Conservation (phyloP, 2,329 filamentous ascomycete species). For the Passalora sequoiae region DNA sequence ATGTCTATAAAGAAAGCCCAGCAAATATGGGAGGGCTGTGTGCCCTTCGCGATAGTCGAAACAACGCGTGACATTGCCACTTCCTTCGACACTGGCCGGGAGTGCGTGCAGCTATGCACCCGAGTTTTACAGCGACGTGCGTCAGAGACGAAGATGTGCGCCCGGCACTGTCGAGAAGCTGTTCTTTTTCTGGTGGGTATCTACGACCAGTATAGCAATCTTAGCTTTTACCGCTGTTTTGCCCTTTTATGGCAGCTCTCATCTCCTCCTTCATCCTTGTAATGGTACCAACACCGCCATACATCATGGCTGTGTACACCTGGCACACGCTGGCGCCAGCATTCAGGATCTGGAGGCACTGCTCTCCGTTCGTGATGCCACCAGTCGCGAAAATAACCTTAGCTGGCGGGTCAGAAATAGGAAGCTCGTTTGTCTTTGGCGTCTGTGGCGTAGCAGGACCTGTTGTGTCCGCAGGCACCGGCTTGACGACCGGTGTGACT, state of each 20-base stretch:
- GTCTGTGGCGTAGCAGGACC: background rate
- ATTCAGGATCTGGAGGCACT: constrained; percentile 76
- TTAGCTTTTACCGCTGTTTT: background rate
- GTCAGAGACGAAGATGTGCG: too few relatives aligned
- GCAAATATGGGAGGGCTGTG: too few relatives aligned
- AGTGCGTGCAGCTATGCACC: too few relatives aligned
- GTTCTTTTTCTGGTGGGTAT: too few relatives aligned
- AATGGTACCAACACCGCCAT: constrained; percentile 58
- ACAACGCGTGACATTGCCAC: too few relatives aligned
- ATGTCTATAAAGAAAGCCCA: background rate
- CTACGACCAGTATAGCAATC: too few relatives aligned
- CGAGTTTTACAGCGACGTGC: too few relatives aligned
- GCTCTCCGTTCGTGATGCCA: constrained; percentile 80
- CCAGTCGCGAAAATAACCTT: constrained; percentile 93
- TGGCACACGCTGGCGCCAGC: constrained; percentile 72
- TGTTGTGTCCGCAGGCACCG: background rate
- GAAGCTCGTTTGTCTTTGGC: constrained; percentile 7
- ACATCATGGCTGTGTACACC: constrained; percentile 68
- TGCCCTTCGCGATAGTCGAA: too few relatives aligned
- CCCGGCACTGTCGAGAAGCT: too few relatives aligned
- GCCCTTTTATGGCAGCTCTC: constrained; percentile 37
- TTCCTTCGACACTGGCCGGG: too few relatives aligned
- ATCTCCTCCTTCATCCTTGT: constrained; percentile 50
- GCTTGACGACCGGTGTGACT: background rate
- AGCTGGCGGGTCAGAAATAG: constrained; percentile 18